Conservation (phyloP, 1,284 basidiomycete genomes). For the Naganishia cerealis region DNA sequence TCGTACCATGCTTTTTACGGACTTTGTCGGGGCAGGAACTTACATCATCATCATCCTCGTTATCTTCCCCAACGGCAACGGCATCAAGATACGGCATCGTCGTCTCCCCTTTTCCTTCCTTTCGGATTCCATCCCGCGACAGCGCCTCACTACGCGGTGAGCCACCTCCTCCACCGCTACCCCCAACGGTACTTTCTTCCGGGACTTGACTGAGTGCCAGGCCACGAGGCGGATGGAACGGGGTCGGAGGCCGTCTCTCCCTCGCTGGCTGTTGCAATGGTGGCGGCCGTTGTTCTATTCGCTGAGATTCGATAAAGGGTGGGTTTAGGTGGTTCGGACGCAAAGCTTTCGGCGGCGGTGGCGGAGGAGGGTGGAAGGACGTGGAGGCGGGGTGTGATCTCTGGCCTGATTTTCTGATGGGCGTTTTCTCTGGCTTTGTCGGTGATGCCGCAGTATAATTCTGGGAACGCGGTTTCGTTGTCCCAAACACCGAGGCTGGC, state of each 20-base stretch:
- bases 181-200: not conserved
- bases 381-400: no score
- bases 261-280: not conserved
- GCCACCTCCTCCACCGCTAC: not conserved
- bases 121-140: not conserved
- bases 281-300: not conserved
- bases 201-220: constrained; percentile 2
- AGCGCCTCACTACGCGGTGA: not conserved
- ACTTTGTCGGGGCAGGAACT: no score
- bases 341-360: no score
- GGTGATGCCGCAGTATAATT: no score
- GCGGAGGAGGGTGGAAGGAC: no score
- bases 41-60: not conserved
- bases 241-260: constrained; percentile 17
- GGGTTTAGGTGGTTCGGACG: no score
- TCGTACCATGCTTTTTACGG: no score
- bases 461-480: no score
- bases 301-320: not conserved
- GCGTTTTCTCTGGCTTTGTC: no score
- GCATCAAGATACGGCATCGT: not conserved
- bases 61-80: not conserved
- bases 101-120: no score
- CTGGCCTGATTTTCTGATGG: no score
- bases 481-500: no score
- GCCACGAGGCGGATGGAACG: constrained; percentile 12